Conservation (phyloP, 495 filamentous ascomycete species). For the Haplographium delicatum region DNA sequence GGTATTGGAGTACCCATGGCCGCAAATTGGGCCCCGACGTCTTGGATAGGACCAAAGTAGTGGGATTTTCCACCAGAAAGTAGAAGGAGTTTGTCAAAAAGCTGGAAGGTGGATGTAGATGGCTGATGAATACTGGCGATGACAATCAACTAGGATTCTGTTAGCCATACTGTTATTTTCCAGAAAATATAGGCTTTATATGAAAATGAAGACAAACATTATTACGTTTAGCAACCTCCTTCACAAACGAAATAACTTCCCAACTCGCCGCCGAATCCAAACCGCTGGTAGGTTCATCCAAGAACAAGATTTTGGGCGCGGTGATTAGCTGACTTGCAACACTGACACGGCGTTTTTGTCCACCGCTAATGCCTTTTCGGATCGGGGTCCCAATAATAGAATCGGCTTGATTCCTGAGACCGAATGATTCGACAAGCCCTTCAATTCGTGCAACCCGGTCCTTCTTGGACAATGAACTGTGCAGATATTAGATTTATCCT, state of each 20-base stretch:
- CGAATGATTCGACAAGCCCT: conserved; percentile 54
- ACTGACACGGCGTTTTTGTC: conserved; percentile 73
- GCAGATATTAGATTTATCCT: conserved; percentile 26
- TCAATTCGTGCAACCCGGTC: conserved; percentile 51
- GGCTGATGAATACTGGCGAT: conserved; percentile 82
- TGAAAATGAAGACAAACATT: conserved; percentile 42
- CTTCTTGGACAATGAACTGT: conserved; percentile 35
- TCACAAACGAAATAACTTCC: conserved; percentile 62
- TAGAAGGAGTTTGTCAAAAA: conserved; percentile 74
- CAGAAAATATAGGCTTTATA: not conserved
- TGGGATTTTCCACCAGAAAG: conserved; percentile 63
- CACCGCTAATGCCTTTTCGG: conserved; percentile 71
- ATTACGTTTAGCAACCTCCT: conserved; percentile 56
- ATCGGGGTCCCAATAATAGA: conserved; percentile 74
- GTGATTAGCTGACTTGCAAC: conserved; percentile 78
- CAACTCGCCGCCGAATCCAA: conserved; percentile 65
- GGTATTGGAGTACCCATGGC: conserved; percentile 55
- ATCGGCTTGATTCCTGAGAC: conserved; percentile 56
- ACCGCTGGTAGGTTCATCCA: conserved; percentile 80
- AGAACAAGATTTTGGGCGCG: conserved; percentile 68
- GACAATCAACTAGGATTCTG: conserved; percentile 49
- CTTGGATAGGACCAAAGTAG: conserved; percentile 58
- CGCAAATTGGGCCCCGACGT: conserved; percentile 53
- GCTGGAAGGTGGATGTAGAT: conserved; percentile 65
- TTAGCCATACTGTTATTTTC: not conserved